Evolutionary conservation across 2,329 filamentous ascomycete genomes (phyloP), one percentile per base, ranked within the genome.

Genomic region (Sporothrix humicola): DNA sequence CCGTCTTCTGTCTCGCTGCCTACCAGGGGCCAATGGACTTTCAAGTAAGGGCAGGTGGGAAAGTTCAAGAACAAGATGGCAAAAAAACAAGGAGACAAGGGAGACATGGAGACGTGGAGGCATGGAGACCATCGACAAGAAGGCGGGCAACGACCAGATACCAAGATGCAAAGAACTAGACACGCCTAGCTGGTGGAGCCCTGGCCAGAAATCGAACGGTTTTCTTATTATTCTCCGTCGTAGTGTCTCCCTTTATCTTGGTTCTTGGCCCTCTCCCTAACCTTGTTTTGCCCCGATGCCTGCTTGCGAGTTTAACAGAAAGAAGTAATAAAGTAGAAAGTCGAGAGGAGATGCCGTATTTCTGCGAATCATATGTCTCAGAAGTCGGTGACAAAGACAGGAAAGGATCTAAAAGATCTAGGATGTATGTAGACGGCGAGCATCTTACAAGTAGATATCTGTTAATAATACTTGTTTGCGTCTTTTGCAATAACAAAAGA

Each of bases 201-300:
- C 37, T 26, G 10, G 26, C 20, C 5, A 20, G 8, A 23, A 46
- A 65, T 48, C n/a, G 42, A 23, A 15, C 61, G 4, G n/a, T 20
- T 63, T 65, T 65, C 46, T 65, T 65, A 42, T 48, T 65, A 65
- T 65, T 65, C 61, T 48, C 61, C 61, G 42, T 65, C 0, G 23
- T 46, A 13, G 8, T 48, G n/a, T 15, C 1, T 37, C 31, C 42
- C 42, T 26, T 15, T 46, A 3, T 65, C 42, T 65, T 65, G n/a
- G 42, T 48, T n/a, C 31, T 20, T n/a, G 31, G 6, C 17, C n/a
- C 42, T n/a, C n/a, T 23, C 37, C 37, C 20, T n/a, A 15, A 23
- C 23, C n/a, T 65, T 23, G 20, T 63, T 63, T 42, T n/a, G 37
- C 17, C 42, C 42, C 42, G 61, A 15, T 44, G 20, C 52, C 52